These are phyloP conservation scores for Gyromitra esculenta DNA, from an alignment of 2,329 filamentous ascomycete species.

Conservation along the genomic window DNA sequence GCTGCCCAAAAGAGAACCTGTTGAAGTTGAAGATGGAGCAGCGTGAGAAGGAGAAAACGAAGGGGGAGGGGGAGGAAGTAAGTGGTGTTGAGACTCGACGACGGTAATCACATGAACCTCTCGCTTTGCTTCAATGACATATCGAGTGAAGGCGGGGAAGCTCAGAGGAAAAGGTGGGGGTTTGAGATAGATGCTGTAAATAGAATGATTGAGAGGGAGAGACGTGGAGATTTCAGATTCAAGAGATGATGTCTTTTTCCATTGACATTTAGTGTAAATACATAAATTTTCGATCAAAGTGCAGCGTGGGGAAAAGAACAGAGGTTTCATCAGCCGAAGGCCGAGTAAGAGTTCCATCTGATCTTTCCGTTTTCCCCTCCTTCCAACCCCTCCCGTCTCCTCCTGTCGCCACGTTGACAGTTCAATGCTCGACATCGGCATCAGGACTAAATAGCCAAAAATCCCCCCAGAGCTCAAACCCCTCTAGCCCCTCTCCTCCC, in stretches of 20 bases:
- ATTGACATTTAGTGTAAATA: slow-evolving; percentile 28
- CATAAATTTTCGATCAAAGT: slow-evolving; percentile 38
- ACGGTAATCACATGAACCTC: slow-evolving; percentile 15
- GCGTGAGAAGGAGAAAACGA: slow-evolving; percentile 63
- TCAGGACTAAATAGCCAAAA: slow-evolving; percentile 38
- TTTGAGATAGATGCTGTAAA: slow-evolving; percentile 36
- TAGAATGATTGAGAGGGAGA: slow-evolving; percentile 36
- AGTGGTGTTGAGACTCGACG: background rate
- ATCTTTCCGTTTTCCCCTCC: slow-evolving; percentile 29
- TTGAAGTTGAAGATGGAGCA: slow-evolving; percentile 88
- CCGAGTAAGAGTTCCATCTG: slow-evolving; percentile 44
- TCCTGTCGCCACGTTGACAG: slow-evolving; percentile 48
- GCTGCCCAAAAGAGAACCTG: slow-evolving; percentile 84
- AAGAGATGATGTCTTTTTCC: slow-evolving; percentile 23
- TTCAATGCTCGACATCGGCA: slow-evolving; percentile 34
- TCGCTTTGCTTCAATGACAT: background rate
- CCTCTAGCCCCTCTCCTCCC: background rate
- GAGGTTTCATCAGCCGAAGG: slow-evolving; percentile 47
- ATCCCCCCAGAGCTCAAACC: background rate
- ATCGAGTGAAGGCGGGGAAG: slow-evolving; percentile 21
- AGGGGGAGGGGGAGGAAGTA: slow-evolving; percentile 15
- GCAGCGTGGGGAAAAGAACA: slow-evolving; percentile 29
- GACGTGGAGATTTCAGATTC: slow-evolving; percentile 43
- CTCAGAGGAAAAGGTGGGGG: slow-evolving; percentile 32
- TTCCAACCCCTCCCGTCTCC: slow-evolving; percentile 11